Base-by-base conservation (phyloP, 176 grass and related monocot genomes). In the Bromus sterilis region DNA sequence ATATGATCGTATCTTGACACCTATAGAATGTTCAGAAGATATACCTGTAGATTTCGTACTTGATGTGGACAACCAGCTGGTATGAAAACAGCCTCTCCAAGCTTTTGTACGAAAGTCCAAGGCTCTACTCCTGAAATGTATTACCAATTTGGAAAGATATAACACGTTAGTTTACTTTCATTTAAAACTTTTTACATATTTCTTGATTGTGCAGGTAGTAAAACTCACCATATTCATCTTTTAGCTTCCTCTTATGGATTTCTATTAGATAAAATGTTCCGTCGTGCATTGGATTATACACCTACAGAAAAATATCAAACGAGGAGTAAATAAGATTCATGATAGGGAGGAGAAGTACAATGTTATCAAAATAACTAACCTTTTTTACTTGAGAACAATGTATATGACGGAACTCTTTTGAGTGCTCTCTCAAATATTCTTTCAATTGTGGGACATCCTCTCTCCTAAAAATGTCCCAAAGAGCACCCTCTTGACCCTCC, bases 21-120 rank as follows among this genome's bases (percentile, higher is more conserved):
- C 9, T 11, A 11, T 58, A 23, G 53, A 25, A 4, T 58, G 42
- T 58, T 11, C 10, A 26, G 14, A 9, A 5, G 21, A 76, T 39
- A 56, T 78, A 87, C 89, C 89, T 91, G 82, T 10, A 91, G 36
- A 81, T 91, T 88, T 34, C 89, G 80, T 30, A 91, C 85, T 88
- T 91, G 89, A 82, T 88, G 89, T 25, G 82, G 89, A 44, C 85
- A 91, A 6, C 85, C 77, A 2, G 89, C 85, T 66, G 81, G 85
- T 64, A 91, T 87, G 11, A 91, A 87, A 43, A 91, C 78, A 6
- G 89, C 85, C 20, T 88, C 85, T 42, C 89, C 89, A 81, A 88
- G 85, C 41, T 29, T 71, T 88, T 91, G 89, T 66, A 82, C 66
- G 74, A 88, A 85, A 85, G n/a, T 87, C 89, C 89, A 91, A n/a